phyloP scores from a whole-genome alignment of 2,329 filamentous ascomycete genomes.

The Nemania bipapillata region DNA sequence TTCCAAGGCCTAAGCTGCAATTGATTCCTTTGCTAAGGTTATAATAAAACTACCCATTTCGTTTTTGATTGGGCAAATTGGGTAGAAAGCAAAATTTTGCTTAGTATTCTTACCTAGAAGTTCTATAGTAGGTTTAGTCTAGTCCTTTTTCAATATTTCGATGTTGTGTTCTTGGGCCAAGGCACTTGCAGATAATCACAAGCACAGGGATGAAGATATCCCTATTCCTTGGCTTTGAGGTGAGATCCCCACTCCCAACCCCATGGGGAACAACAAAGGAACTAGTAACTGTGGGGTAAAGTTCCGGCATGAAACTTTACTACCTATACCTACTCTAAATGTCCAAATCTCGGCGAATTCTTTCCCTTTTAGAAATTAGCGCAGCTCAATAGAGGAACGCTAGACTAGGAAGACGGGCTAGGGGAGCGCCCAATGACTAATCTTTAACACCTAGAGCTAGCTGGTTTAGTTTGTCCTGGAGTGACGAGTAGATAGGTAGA shows the following conservation, averaged over 20 bases:
- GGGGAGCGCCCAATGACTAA: too few species aligned
- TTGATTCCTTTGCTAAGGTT: too few species aligned
- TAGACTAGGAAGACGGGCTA: too few species aligned
- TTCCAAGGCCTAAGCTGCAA: too few species aligned
- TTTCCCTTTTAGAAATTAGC: neutral
- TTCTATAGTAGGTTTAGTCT: neutral
- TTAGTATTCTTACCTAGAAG: neutral
- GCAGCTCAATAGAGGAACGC: neutral
- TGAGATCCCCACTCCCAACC: neutral
- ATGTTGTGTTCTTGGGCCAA: neutral
- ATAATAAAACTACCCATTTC: too few species aligned
- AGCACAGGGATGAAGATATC: neutral
- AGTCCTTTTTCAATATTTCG: neutral
- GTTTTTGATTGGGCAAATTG: too few species aligned
- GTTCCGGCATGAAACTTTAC: too few species aligned
- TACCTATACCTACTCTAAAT: neutral
- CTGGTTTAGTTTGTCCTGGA: too few species aligned
- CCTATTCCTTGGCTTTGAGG: neutral
- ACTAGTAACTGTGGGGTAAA: neutral
- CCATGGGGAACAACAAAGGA: neutral
- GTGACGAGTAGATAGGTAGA: too few species aligned
- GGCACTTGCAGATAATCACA: neutral
- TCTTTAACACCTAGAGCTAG: too few species aligned
- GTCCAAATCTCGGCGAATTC: neutral
- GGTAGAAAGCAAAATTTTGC: too few species aligned